Evolutionary conservation across 2,329 filamentous ascomycete genomes (phyloP), one percentile per base, ranked within the genome.

Genomic region (Ophiostoma angusticollis): DNA sequence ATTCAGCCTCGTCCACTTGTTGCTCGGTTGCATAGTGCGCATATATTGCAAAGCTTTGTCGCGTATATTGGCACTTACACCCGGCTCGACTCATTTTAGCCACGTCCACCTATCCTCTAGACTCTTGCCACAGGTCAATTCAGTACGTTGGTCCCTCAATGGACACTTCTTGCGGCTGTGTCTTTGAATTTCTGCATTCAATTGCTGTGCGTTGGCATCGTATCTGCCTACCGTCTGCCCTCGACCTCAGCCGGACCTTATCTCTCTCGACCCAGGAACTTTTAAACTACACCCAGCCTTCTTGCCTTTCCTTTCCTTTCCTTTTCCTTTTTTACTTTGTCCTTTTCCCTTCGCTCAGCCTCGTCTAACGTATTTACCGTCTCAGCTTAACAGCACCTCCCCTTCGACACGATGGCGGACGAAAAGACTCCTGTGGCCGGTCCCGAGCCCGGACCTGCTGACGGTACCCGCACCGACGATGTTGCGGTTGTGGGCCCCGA

Each of bases 381-480:
- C 28, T 25, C 27, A 37, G 9, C n/a, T n/a, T 5, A 31, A 16
- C 24, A 19, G 18, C 21, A 19, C 27, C 14, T 9, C 35, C 28
- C 7, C 24, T 28, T 13, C 14, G 13, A 28, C n/a, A 41, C 21
- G 22, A 46, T 45, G 44, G 24, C 40, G 13, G 39, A 44, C 35
- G 43, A 44, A 14, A 47, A 47, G 27, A 23, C 30, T 21, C 19
- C n/a, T 12, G 17, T 3, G 16, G 9, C 19, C 40, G 38, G 31
- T 27, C 36, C 43, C 30, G 40, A 37, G 37, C n/a, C 27, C 24
- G 43, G n/a, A 14, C 17, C 16, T 14, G 31, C 29, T 12, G 14
- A 18, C 9, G 5, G 24, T 19, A n/a, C 36, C 24, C 22, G 39
- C 4, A 7, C 16, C 5, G 24, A 14, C 13, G 19, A 13, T 6